These are phyloP conservation scores for Entomortierella lignicola DNA, from an alignment of 192 early-diverging fungal genomes.

Conservation along the genomic window DNA sequence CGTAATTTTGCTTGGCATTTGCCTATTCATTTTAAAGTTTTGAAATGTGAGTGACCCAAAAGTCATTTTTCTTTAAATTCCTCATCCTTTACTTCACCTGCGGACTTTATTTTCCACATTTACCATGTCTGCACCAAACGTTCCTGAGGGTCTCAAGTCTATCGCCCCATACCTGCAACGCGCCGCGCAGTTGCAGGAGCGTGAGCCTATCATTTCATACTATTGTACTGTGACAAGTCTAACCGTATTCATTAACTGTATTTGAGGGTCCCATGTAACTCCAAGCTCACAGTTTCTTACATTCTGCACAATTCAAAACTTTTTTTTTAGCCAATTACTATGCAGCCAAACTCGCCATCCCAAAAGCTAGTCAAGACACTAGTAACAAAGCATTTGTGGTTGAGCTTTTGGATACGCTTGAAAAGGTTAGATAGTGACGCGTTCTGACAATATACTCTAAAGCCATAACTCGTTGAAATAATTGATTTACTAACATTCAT, in stretches of 20 bases:
- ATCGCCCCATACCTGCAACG: conserved; percentile 87
- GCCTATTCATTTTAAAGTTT: not conserved
- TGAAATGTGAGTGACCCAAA: not conserved
- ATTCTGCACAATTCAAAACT: not conserved
- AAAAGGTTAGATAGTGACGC: conserved; percentile 62
- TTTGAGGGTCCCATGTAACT: not conserved
- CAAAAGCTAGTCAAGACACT: conserved; percentile 62
- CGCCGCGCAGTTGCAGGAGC: conserved; percentile 76
- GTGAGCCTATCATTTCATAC: conserved; percentile 93
- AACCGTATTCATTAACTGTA: not conserved
- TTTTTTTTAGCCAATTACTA: conserved; percentile 75
- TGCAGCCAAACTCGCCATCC: conserved; percentile 84
- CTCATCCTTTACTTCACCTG: not conserved
- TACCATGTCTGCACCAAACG: conserved; percentile 40
- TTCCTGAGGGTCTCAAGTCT: conserved; percentile 74
- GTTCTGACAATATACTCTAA: no score
- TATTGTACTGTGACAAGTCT: conserved; percentile 74
- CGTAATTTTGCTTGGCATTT: conserved; percentile 4
- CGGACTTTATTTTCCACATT: not conserved
- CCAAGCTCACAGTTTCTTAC: not conserved
- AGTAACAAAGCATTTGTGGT: conserved; percentile 71
- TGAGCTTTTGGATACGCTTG: conserved; percentile 81
- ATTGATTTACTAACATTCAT: not conserved
- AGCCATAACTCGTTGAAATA: not conserved
- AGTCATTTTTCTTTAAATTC: not conserved